Conservation (phyloP, 1,284 basidiomycete species). For the Ceratobasidium sp. region DNA sequence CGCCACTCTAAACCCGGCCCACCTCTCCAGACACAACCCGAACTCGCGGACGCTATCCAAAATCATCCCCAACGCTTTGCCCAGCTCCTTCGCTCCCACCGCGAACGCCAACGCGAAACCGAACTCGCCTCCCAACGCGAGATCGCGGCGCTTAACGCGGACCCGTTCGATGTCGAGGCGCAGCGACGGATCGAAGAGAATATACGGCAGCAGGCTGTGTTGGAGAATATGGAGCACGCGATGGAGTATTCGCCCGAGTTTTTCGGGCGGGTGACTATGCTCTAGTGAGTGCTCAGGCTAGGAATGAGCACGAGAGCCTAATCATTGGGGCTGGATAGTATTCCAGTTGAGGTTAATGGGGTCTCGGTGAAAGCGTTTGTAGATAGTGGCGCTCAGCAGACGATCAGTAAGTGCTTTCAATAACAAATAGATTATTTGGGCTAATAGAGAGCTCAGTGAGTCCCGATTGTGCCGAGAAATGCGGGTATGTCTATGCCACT, state of each 20-base stretch:
- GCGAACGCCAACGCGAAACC: constrained; percentile 65
- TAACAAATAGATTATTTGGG: constrained; percentile 34
- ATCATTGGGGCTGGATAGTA: constrained; percentile 58
- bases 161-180: constrained; percentile 92
- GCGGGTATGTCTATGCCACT: constrained; percentile 70
- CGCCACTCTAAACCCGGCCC: constrained; percentile 3
- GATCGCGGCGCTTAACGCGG: constrained; percentile 76
- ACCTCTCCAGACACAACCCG: constrained; percentile 72
- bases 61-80: constrained; percentile 77
- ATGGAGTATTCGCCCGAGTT: constrained; percentile 92
- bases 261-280: constrained; percentile 96
- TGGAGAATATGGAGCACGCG: constrained; percentile 92
- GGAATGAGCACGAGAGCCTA: not conserved
- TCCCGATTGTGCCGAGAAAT: constrained; percentile 92
- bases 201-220: constrained; percentile 88
- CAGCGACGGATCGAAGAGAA: constrained; percentile 94
- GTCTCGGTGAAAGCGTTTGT: constrained; percentile 95
- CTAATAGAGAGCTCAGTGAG: constrained; percentile 70
- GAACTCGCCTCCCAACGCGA: constrained; percentile 70
- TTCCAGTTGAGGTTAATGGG: constrained; percentile 91
- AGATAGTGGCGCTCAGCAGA: constrained; percentile 95
- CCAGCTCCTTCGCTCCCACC: constrained; percentile 73
- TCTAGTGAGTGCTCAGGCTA: constrained; percentile 73
- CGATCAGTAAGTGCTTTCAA: constrained; percentile 78
- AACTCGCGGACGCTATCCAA: constrained; percentile 78